phyloP scores from a whole-genome alignment of 1,139 yeast genomes.

The Candida mesenterica region DNA sequence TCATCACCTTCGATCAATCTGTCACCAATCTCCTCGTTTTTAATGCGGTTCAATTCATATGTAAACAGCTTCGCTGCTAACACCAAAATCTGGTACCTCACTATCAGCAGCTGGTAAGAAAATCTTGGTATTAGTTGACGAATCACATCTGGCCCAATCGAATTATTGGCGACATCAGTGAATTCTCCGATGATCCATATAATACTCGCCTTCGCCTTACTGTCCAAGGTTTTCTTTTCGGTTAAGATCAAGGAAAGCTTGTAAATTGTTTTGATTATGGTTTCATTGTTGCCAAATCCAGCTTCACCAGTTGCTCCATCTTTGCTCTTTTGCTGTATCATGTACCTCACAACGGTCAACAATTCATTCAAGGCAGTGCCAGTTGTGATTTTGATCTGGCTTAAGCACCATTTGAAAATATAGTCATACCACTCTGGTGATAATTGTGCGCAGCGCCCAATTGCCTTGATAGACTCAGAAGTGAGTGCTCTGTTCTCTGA shows the following conservation, averaged over 20 bases:
- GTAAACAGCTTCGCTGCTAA: slow-evolving; percentile 74
- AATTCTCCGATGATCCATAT: slow-evolving; percentile 93
- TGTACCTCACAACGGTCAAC: slow-evolving; percentile 64
- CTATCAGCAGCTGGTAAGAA: slow-evolving; percentile 53
- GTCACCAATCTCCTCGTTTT: slow-evolving; percentile 22
- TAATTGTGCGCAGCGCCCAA: slow-evolving; percentile 51
- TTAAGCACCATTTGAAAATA: slow-evolving; percentile 44
- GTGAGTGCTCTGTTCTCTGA: slow-evolving; percentile 37
- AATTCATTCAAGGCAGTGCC: slow-evolving; percentile 53
- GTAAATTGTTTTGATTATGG: slow-evolving; percentile 35
- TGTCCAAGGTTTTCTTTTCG: slow-evolving; percentile 28
- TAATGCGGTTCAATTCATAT: slow-evolving; percentile 43
- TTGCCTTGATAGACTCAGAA: slow-evolving; percentile 55
- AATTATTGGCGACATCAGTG: slow-evolving; percentile 35
- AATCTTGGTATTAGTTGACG: slow-evolving; percentile 58
- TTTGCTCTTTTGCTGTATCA: slow-evolving; percentile 58
- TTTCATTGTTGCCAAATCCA: slow-evolving; percentile 28
- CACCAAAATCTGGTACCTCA: slow-evolving; percentile 69
- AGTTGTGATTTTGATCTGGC: slow-evolving; percentile 26
- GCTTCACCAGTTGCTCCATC: slow-evolving; percentile 19
- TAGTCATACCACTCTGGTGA: slow-evolving; percentile 35
- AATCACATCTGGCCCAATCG: slow-evolving; percentile 75
- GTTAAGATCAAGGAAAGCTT: slow-evolving; percentile 34
- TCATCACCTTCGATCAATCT: slow-evolving; percentile 21
- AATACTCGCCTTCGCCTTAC: slow-evolving; percentile 74